A percentile compares a stretch with the other conserved stretches of the same genome.
Conservation (phyloP, 2,329 filamentous ascomycete genomes). For the Fusarium equiseti region DNA sequence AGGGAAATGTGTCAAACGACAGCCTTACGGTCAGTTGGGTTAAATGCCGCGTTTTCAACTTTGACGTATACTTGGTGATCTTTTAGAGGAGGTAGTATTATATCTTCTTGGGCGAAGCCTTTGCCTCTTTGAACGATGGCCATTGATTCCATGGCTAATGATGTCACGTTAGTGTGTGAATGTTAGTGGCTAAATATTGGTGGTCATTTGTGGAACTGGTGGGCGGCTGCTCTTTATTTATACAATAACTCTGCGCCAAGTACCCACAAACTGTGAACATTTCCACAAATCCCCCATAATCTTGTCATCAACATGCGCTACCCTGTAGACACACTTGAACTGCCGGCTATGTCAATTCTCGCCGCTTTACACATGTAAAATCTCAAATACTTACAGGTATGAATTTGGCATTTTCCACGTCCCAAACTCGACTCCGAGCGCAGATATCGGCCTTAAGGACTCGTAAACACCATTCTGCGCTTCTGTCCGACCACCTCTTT, state of each 20-base stretch:
- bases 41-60: conserved; percentile 43
- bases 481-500: not conserved
- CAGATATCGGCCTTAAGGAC: not conserved
- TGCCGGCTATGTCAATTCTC: not conserved
- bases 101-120: not conserved
- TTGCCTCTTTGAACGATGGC: conserved; percentile 23
- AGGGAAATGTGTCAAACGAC: not conserved
- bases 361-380: accelerated
- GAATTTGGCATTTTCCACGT: not conserved
- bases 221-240: not conserved
- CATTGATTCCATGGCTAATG: not conserved
- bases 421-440: not conserved
- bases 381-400: not conserved
- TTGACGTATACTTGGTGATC: conserved; percentile 43
- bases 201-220: too few relatives aligned
- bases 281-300: not conserved
- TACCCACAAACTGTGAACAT: not conserved
- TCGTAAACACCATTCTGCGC: not conserved
- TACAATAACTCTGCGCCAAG: not conserved
- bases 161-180: not conserved
- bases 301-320: not conserved
- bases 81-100: conserved; percentile 8
- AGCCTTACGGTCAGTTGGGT: conserved; percentile 44
- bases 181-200: too few relatives aligned
- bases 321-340: conserved; percentile 3